Conservation (phyloP, 2,329 filamentous ascomycete genomes). For the Botrytis aclada region DNA sequence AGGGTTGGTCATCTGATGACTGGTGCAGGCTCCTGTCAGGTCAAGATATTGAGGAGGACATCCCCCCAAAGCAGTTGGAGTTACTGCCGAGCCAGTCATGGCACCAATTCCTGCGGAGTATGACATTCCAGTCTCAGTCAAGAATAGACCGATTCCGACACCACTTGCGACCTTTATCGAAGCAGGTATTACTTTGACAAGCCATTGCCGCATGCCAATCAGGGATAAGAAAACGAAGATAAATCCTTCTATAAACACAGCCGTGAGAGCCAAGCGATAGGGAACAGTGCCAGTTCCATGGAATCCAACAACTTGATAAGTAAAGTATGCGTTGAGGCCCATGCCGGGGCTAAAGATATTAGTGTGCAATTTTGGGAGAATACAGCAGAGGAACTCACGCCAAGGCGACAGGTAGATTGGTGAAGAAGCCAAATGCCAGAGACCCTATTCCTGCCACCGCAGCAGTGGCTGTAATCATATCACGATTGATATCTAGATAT, state of each 20-base stretch:
- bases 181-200: conserved; percentile 61
- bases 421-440: conserved; percentile 74
- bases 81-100: conserved; percentile 66
- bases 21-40: conserved; percentile 49
- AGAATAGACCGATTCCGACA: conserved; percentile 62
- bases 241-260: conserved; percentile 63
- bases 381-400: conserved; percentile 53
- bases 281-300: conserved; percentile 56
- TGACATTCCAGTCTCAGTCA: conserved; percentile 64
- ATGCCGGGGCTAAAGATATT: conserved; percentile 54
- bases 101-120: conserved; percentile 76
- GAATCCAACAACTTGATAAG: conserved; percentile 63
- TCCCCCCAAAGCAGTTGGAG: conserved; percentile 74
- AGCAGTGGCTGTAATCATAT: conserved; percentile 81
- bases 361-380: neutral
- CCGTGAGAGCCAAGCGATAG: conserved; percentile 59
- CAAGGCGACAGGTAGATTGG: conserved; percentile 74
- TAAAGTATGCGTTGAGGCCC: conserved; percentile 67
- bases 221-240: conserved; percentile 63
- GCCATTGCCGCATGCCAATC: conserved; percentile 70
- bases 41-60: conserved; percentile 59
- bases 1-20: conserved; percentile 71
- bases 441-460: conserved; percentile 72
- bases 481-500: conserved; percentile 37
- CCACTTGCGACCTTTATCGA: conserved; percentile 65